These are phyloP conservation scores for Sphaerulina vaccinii DNA, from an alignment of 2,329 filamentous ascomycete genomes.

Conservation along the genomic window DNA sequence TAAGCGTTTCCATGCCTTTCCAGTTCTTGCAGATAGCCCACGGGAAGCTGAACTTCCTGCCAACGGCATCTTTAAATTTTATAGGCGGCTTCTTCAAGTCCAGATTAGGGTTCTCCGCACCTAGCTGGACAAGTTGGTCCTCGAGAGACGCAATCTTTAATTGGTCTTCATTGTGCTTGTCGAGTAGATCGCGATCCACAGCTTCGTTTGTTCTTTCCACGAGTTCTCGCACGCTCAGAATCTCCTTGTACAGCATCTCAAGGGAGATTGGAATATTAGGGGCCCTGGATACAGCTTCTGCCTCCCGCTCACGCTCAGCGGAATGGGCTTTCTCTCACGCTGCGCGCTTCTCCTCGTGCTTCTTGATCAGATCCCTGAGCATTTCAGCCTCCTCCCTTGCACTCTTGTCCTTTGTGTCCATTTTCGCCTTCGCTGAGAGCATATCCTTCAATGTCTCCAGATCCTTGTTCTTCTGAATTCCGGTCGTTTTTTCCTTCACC, in stretches of 20 bases:
- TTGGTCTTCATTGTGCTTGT: too few species aligned
- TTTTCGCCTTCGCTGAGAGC: conserved; percentile 25
- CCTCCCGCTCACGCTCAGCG: conserved; percentile 33
- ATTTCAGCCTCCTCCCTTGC: conserved; percentile 33
- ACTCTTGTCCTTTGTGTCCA: conserved; percentile 21
- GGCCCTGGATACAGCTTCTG: conserved; percentile 32
- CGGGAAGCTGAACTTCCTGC: conserved; percentile 88
- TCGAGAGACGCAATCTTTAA: too few species aligned
- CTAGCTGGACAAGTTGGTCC: too few species aligned
- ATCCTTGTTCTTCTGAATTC: conserved; percentile 25
- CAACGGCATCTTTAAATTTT: conserved; percentile 87
- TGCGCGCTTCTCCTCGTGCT: conserved; percentile 41
- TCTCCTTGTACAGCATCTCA: conserved; percentile 52
- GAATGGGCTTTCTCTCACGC: conserved; percentile 31
- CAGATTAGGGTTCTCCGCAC: conserved; percentile 50
- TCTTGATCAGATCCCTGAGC: conserved; percentile 43
- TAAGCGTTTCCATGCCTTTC: conserved; percentile 51
- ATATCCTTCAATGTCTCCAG: conserved; percentile 27
- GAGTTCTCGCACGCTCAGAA: too few species aligned
- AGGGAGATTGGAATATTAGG: conserved; percentile 34
- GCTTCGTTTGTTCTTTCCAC: too few species aligned
- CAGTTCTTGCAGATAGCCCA: conserved; percentile 75
- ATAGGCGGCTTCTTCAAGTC: conserved; percentile 70
- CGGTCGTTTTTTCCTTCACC: conserved; percentile 27
- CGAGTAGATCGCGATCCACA: too few species aligned